Base-by-base conservation (phyloP, 2,329 filamentous ascomycete species). In the Exophiala oligosperma region DNA sequence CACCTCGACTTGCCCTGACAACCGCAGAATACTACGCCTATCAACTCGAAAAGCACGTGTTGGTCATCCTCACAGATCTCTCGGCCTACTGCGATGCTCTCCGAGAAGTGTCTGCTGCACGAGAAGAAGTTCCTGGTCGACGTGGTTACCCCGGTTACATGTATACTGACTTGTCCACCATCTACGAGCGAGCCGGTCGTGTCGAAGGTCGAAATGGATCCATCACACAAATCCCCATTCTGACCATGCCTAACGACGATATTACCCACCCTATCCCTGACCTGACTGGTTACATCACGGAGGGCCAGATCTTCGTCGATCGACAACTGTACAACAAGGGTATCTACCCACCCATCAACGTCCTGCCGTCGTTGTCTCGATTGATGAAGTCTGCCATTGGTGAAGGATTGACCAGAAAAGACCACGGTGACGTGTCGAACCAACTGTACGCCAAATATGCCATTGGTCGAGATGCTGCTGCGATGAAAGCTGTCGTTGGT, bases 131-230 rank as follows among this genome's bases (percentile, higher is more conserved):
- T 44, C 94, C 94, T 41, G 94, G 94, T 83, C 93, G 94, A 76
- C 93, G 94, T 87, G 94, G 94, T 84, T 99, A 94, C 81, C 94
- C 94, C 54, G 94, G 94, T 90, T 99, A 99, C 84, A 99, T 99
- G 94, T 99, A 99, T 83, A 99, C 94, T 68, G 95, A 99, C 86
- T 90, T 99, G 87, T 97, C 94, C 60, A 99, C 94, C 72, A 97
- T 99, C 71, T 99, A 99, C 83, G 94, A 99, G 80, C 92, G 94
- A 80, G 94, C 94, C 68, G 94, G 94, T 72, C 94, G 94, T 89
- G 94, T 99, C 51, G 83, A 91, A 71, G 95, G 95, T 69, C 90
- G 95, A 69, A 97, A 97, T 71, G 94, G 95, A 61, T 99, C 94
- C 70, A 99, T 99, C 70, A 99, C 95, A 21, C 94, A 99, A 79